phyloP scores from a whole-genome alignment of 2,329 filamentous ascomycete genomes.

The Fusarium nanum region DNA sequence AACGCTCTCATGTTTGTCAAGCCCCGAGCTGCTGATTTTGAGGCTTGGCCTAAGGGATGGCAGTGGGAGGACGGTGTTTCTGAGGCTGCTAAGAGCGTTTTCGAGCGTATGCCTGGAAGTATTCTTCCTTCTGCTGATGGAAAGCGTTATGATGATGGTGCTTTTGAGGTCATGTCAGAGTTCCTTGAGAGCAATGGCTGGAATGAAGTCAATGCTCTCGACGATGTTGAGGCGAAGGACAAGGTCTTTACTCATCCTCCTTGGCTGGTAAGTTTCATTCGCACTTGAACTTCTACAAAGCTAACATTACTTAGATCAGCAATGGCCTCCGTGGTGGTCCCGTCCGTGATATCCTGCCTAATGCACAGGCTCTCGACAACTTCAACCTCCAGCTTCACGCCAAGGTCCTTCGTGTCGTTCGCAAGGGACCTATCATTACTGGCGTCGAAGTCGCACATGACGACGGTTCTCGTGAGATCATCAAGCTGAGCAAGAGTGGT shows the following conservation, averaged over 20 bases:
- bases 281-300: rapidly evolving
- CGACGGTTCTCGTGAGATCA: conserved; percentile 63
- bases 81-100: conserved; percentile 69
- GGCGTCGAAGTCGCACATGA: conserved; percentile 73
- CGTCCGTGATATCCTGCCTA: conserved; percentile 75
- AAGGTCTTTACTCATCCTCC: conserved; percentile 71
- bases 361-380: conserved; percentile 67
- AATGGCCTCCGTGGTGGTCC: conserved; percentile 75
- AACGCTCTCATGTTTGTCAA: conserved; percentile 76
- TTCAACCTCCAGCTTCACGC: conserved; percentile 75
- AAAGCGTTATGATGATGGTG: conserved; percentile 72
- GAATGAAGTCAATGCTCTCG: conserved; percentile 70
- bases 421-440: conserved; percentile 69
- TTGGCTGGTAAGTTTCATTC: conserved; percentile 58
- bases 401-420: conserved; percentile 72
- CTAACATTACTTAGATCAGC: conserved; percentile 60
- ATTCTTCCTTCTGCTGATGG: conserved; percentile 73
- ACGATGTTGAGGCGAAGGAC: conserved; percentile 71
- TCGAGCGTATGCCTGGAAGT: conserved; percentile 64
- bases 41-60: conserved; percentile 77
- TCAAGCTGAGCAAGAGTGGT: conserved; percentile 70
- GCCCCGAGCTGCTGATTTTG: conserved; percentile 73
- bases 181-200: conserved; percentile 71
- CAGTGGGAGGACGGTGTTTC: conserved; percentile 64
- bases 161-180: conserved; percentile 70